Evolutionary conservation across 495 filamentous ascomycete species (phyloP).

Genomic region (Parmelia sp.): DNA sequence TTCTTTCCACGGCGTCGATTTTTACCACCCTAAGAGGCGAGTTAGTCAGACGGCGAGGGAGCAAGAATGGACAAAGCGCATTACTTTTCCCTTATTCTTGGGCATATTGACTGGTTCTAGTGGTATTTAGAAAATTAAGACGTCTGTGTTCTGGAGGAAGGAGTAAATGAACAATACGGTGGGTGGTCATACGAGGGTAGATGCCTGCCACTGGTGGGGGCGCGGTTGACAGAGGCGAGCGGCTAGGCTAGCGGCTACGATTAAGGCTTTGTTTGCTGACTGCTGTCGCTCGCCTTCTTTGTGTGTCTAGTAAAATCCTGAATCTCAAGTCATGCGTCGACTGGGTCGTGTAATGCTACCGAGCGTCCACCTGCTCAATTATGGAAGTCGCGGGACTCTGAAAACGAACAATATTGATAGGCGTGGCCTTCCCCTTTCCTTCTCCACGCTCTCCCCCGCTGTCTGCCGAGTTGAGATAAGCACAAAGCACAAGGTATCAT

Average conservation of each 20-base stretch:
- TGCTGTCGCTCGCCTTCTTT: background rate
- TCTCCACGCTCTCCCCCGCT: constrained; percentile 8
- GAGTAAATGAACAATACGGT: background rate
- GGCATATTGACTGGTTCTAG: constrained; percentile 58
- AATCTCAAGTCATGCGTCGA: background rate
- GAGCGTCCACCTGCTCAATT: background rate
- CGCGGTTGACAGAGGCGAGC: constrained; percentile 3
- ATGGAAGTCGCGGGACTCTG: background rate
- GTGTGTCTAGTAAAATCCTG: background rate
- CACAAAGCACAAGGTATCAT: constrained; percentile 8
- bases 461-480: constrained; percentile 12
- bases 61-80: constrained; percentile 31
- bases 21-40: constrained; percentile 75
- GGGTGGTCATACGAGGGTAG: no score
- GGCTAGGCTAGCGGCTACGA: background rate
- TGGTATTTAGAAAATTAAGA: constrained; percentile 10
- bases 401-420: background rate
- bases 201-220: no score
- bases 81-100: constrained; percentile 98
- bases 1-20: constrained; percentile 99
- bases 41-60: constrained; percentile 12
- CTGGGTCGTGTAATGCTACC: background rate
- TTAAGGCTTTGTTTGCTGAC: background rate
- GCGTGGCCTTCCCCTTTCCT: background rate
- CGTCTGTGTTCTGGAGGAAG: constrained; percentile 6